Percentiles rank a stretch among this genome's conserved stretches.
These are phyloP conservation scores for Diospyros kaki DNA, from an alignment of 148 eudicot genomes.

Conservation along the genomic window DNA sequence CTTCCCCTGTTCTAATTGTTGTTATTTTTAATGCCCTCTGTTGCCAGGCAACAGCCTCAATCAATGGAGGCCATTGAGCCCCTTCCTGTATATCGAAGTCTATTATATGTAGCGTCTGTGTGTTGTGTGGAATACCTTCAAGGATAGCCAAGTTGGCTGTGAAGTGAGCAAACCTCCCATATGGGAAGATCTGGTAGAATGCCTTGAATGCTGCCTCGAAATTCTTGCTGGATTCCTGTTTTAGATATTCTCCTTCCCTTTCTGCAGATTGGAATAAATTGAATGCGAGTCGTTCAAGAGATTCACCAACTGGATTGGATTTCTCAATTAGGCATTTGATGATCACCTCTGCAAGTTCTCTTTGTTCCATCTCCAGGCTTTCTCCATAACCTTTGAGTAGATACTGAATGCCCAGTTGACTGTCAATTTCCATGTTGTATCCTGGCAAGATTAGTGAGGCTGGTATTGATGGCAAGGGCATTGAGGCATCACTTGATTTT, in stretches of 20 bases:
- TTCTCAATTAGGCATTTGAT: constrained; percentile 16
- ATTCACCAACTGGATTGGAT: constrained; percentile 25
- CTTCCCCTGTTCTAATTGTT: constrained; percentile 13
- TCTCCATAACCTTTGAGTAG: constrained; percentile 33
- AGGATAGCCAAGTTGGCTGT: constrained; percentile 31
- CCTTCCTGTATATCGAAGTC: constrained; percentile 41
- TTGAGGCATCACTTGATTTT: constrained; percentile 16
- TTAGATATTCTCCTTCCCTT: constrained; percentile 17
- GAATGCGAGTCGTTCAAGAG: constrained; percentile 27
- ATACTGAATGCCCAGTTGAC: constrained; percentile 14
- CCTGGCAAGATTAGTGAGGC: constrained; percentile 9
- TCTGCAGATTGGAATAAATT: constrained; percentile 19
- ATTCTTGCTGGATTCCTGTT: constrained; percentile 22
- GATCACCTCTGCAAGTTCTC: constrained; percentile 29
- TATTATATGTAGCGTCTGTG: constrained; percentile 17
- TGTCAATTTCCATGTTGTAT: constrained; percentile 20
- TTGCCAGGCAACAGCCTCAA: constrained; percentile 21
- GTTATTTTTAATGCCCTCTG: constrained; percentile 15
- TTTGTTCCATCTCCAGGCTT: constrained; percentile 27
- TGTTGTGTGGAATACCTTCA: constrained; percentile 26
- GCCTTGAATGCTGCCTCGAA: constrained; percentile 15
- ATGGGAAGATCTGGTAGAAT: constrained; percentile 22
- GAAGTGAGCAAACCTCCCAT: constrained; percentile 32
- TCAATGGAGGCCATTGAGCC: constrained; percentile 38
- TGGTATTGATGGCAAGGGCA: background rate